phyloP scores from a whole-genome alignment of 2,329 filamentous ascomycete species.

The Dactylellina parvicollis region DNA sequence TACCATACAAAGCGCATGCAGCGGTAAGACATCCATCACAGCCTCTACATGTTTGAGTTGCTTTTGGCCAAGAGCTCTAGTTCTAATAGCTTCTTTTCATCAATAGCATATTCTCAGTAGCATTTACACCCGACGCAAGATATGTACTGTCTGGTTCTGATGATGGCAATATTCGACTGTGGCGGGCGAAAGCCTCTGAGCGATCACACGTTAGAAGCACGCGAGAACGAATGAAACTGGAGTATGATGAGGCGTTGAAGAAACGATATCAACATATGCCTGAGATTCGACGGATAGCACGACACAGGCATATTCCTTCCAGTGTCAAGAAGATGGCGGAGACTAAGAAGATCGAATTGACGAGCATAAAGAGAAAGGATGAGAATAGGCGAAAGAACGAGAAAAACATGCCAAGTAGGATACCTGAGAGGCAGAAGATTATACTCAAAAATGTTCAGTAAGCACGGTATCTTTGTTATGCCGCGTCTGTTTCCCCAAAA shows the following conservation, averaged over 20 bases:
- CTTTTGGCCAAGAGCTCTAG: background rate
- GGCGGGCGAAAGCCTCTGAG: conserved; percentile 85
- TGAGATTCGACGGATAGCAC: conserved; percentile 87
- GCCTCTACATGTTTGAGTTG: background rate
- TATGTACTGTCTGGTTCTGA: conserved; percentile 92
- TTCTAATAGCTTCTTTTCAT: background rate
- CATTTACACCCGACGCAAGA: conserved; percentile 87
- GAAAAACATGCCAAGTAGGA: conserved; percentile 79
- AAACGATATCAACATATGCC: conserved; percentile 94
- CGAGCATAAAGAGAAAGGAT: conserved; percentile 82
- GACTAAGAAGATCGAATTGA: conserved; percentile 80
- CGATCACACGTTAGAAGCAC: conserved; percentile 86
- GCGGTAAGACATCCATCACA: conserved; percentile 61
- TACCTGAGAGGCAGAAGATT: conserved; percentile 88
- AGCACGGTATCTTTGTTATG: background rate
- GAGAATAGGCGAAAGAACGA: conserved; percentile 95
- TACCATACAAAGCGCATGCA: conserved; percentile 99
- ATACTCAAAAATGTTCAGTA: conserved; percentile 62
- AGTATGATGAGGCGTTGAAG: conserved; percentile 88
- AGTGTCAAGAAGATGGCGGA: conserved; percentile 79
- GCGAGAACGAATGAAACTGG: conserved; percentile 83
- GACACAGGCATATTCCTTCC: conserved; percentile 80
- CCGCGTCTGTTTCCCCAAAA: background rate
- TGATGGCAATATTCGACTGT: conserved; percentile 89
- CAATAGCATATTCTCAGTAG: conserved; percentile 78